Conservation (phyloP, 768 basidiomycete species). For the Termitomyces sp. region DNA sequence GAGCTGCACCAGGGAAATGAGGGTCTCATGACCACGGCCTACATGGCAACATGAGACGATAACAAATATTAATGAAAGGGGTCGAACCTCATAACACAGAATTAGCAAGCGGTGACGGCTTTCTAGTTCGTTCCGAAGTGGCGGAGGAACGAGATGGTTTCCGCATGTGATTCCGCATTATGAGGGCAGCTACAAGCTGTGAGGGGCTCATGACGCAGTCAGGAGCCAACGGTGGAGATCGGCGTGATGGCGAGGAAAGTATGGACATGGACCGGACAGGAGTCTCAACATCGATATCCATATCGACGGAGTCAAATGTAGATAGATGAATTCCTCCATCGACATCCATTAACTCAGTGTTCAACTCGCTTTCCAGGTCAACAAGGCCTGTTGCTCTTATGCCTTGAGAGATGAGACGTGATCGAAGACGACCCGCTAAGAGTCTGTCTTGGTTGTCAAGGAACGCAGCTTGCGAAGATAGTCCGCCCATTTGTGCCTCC, state of each 20-base stretch:
- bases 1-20: not conserved
- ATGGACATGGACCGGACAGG: not conserved
- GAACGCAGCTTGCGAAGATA: not conserved
- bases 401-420: slow-evolving; percentile 13
- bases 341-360: slow-evolving; percentile 10
- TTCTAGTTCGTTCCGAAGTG: slow-evolving; percentile 9
- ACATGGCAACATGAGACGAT: not conserved
- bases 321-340: slow-evolving; percentile 4
- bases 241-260: slow-evolving; percentile 6
- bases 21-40: not conserved
- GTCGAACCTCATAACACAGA: slow-evolving; percentile 9
- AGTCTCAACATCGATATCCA: slow-evolving; percentile 19
- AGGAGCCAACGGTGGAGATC: not conserved
- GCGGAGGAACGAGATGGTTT: slow-evolving; percentile 5
- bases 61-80: not conserved
- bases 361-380: slow-evolving; percentile 8
- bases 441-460: slow-evolving; percentile 16
- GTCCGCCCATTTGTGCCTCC: not conserved
- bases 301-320: slow-evolving; percentile 17
- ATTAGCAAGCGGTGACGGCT: slow-evolving; percentile 12
- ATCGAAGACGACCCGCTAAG: slow-evolving; percentile 17
- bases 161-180: slow-evolving; percentile 12
- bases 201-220: slow-evolving; percentile 5
- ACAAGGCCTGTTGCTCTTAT: slow-evolving; percentile 10
- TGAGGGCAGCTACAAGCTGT: slow-evolving; percentile 16